These are phyloP conservation scores for Nasturtium officinale DNA, from an alignment of 345 rosid species.

Conservation along the genomic window DNA sequence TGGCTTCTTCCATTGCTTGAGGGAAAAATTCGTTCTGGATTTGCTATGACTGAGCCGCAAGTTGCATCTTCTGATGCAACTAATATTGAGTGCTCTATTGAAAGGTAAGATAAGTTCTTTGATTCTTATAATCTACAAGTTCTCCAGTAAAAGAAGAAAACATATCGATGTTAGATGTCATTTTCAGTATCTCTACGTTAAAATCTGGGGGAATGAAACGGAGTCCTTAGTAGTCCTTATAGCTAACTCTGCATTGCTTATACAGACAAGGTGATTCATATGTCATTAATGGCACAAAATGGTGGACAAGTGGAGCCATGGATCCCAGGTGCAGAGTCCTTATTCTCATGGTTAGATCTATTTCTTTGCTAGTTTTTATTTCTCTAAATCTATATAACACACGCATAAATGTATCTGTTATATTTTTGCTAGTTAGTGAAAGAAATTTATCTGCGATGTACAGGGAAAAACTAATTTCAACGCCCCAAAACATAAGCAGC, in stretches of 20 bases:
- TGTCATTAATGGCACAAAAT: slow-evolving; percentile 83
- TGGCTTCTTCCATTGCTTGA: slow-evolving; percentile 95
- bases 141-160: neutral
- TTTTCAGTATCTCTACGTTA: neutral
- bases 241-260: slow-evolving; percentile 20
- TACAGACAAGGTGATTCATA: slow-evolving; percentile 82
- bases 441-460: slow-evolving; percentile 11
- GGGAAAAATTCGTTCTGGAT: slow-evolving; percentile 94
- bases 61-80: slow-evolving; percentile 99
- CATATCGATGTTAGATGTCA: neutral
- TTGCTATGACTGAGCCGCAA: slow-evolving; percentile 99
- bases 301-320: slow-evolving; percentile 99
- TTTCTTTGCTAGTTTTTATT: neutral
- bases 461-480: slow-evolving; percentile 93
- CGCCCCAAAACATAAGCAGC: slow-evolving; percentile 86
- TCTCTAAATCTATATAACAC: neutral
- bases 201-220: neutral
- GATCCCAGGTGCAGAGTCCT: slow-evolving; percentile 97
- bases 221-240: neutral
- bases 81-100: slow-evolving; percentile 91
- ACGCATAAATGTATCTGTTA: slow-evolving; percentile 2
- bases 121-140: slow-evolving; percentile 5
- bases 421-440: neutral
- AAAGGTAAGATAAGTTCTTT: slow-evolving; percentile 49
- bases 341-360: slow-evolving; percentile 85